Percentiles rank a stretch among this genome's conserved stretches.
phyloP scores from a whole-genome alignment of 148 eudicot species.

The Bassia scoparia region DNA sequence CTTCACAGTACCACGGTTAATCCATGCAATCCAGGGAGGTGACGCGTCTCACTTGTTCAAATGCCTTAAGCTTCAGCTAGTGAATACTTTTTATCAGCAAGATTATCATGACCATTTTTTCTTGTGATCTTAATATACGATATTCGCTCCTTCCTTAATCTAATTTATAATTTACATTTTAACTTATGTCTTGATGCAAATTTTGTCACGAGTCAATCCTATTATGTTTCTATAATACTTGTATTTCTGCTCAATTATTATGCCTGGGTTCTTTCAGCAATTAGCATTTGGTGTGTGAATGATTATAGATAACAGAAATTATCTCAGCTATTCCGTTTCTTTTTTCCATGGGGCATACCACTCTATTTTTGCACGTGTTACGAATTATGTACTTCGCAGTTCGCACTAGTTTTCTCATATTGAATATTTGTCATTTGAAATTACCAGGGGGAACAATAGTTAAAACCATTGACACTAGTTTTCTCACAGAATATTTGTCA shows the following conservation, averaged over 20 bases:
- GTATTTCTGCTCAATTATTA: no score
- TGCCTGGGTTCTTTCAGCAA: neutral
- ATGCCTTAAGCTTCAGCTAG: conserved; percentile 16
- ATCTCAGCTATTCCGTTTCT: neutral
- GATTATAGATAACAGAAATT: neutral
- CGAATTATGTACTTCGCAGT: no score
- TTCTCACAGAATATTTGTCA: no score
- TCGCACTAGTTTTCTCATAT: no score
- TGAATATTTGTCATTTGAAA: no score
- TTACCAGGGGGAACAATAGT: no score
- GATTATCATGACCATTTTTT: neutral
- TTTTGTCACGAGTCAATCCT: no score
- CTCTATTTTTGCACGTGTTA: no score
- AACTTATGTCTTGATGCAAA: neutral
- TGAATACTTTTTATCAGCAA: neutral
- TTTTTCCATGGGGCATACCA: no score
- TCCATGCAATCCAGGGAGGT: conserved; percentile 74
- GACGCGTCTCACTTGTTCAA: conserved; percentile 2
- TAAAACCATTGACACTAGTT: neutral
- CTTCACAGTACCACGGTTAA: conserved; percentile 72
- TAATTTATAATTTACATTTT: neutral
- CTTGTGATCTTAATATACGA: neutral
- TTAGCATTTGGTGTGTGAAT: neutral
- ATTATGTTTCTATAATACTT: no score
- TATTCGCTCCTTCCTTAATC: neutral